Conservation (phyloP, 176 grass and related monocot species). For the Otatea glauca region DNA sequence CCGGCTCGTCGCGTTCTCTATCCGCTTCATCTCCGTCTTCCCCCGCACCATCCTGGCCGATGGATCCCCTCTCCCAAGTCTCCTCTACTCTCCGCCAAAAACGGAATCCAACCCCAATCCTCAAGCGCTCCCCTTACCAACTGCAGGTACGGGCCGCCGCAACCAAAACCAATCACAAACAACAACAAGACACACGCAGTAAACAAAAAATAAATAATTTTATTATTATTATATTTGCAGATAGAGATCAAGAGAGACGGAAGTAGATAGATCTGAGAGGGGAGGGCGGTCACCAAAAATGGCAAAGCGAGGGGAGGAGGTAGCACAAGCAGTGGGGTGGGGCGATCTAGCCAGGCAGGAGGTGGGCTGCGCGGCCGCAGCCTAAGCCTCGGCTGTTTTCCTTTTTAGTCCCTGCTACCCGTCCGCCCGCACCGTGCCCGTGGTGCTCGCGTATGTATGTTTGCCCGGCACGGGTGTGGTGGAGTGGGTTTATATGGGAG, state of each 20-base stretch:
- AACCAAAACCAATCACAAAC: neutral
- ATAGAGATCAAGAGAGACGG: neutral
- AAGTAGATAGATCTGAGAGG: slow-evolving; percentile 46
- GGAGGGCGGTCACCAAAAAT: slow-evolving; percentile 46
- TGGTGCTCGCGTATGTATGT: neutral
- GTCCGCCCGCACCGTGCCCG: neutral
- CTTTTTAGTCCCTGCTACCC: slow-evolving; percentile 25
- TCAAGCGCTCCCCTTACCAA: neutral
- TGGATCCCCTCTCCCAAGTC: neutral
- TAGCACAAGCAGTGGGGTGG: neutral
- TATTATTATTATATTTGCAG: neutral
- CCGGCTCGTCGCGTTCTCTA: slow-evolving; percentile 70
- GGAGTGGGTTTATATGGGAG: slow-evolving; percentile 13
- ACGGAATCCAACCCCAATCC: neutral
- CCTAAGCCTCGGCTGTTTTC: slow-evolving; percentile 37
- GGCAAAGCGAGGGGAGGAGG: slow-evolving; percentile 15
- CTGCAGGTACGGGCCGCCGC: neutral
- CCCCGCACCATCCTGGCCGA: slow-evolving; percentile 52
- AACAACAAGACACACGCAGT: neutral
- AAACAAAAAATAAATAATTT: neutral
- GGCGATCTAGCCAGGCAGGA: neutral
- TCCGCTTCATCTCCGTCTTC: slow-evolving; percentile 68
- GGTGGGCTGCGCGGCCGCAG: neutral
- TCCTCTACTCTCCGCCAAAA: neutral
- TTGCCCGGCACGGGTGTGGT: slow-evolving; percentile 2